A percentile compares a stretch with the other conserved stretches of the same genome.
Conservation (phyloP, 495 filamentous ascomycete species). For the Amorphotheca resinae region DNA sequence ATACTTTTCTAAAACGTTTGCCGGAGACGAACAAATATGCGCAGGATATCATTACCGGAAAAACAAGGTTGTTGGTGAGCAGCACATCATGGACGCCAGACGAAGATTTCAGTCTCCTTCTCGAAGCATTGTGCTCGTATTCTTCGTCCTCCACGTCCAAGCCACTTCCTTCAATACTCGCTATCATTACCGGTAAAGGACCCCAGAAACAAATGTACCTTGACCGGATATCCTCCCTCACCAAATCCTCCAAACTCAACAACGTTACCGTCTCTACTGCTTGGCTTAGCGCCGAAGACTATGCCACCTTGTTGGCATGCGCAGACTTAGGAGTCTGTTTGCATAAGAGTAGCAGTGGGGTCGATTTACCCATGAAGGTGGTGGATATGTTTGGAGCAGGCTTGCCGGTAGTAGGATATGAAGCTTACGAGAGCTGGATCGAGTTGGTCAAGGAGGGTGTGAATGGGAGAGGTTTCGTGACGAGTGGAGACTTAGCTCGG, state of each 20-base stretch:
- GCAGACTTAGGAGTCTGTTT: conserved; percentile 86
- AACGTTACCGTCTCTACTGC: conserved; percentile 64
- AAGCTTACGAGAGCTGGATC: conserved; percentile 68
- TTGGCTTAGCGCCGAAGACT: conserved; percentile 73
- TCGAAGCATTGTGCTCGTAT: conserved; percentile 71
- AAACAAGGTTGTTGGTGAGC: conserved; percentile 62
- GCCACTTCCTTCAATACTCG: conserved; percentile 53
- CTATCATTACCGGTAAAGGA: conserved; percentile 87
- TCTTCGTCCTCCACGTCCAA: conserved; percentile 23
- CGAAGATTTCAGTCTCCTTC: conserved; percentile 84
- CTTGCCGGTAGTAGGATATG: conserved; percentile 79
- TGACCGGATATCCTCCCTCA: conserved; percentile 44
- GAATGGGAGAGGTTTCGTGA: conserved; percentile 74
- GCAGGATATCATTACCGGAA: conserved; percentile 40
- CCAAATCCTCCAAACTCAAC: conserved; percentile 43
- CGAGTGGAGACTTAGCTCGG: conserved; percentile 42
- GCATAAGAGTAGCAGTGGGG: conserved; percentile 84
- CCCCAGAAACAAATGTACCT: conserved; percentile 71
- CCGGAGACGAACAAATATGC: conserved; percentile 45
- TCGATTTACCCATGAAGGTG: conserved; percentile 98
- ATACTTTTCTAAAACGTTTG: conserved; percentile 46
- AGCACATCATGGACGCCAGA: conserved; percentile 95
- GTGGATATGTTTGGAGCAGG: conserved; percentile 97
- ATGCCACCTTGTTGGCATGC: conserved; percentile 72
- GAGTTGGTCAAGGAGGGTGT: conserved; percentile 77